Percentiles rank a stretch among this genome's conserved stretches.
phyloP scores from a whole-genome alignment of 495 filamentous ascomycete genomes.

The Neurospora sp. region DNA sequence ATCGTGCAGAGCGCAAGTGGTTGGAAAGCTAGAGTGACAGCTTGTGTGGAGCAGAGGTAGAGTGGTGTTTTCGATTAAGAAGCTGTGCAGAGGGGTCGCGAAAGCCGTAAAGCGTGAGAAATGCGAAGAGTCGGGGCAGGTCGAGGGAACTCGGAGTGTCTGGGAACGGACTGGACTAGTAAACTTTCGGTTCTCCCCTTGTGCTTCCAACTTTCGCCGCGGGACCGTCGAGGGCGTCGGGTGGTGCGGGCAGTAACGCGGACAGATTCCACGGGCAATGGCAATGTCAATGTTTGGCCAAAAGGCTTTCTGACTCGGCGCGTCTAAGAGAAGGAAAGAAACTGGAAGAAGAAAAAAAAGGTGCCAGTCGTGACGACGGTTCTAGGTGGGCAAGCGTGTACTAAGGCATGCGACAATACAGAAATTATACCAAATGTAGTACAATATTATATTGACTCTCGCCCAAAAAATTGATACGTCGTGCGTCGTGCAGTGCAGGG shows the following conservation, averaged over 20 bases:
- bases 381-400: not conserved
- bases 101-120: not conserved
- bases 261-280: not conserved
- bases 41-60: not conserved
- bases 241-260: not conserved
- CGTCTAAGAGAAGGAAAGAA: not conserved
- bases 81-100: not conserved
- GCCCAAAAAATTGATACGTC: not conserved
- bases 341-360: not conserved
- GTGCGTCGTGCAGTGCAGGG: not conserved
- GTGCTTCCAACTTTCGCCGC: not conserved
- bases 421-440: not conserved
- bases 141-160: not conserved
- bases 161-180: not conserved
- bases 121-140: not conserved
- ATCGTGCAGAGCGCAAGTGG: not conserved
- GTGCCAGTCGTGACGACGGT: not conserved
- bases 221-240: not conserved
- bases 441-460: not conserved
- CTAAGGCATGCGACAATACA: not conserved
- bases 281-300: not conserved
- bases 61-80: not conserved
- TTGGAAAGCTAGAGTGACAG: not conserved
- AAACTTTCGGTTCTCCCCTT: not conserved
- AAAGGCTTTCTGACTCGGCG: not conserved